Evolutionary conservation across 805 yeast genomes (phyloP).

Genomic region (Nakazawaea populi): DNA sequence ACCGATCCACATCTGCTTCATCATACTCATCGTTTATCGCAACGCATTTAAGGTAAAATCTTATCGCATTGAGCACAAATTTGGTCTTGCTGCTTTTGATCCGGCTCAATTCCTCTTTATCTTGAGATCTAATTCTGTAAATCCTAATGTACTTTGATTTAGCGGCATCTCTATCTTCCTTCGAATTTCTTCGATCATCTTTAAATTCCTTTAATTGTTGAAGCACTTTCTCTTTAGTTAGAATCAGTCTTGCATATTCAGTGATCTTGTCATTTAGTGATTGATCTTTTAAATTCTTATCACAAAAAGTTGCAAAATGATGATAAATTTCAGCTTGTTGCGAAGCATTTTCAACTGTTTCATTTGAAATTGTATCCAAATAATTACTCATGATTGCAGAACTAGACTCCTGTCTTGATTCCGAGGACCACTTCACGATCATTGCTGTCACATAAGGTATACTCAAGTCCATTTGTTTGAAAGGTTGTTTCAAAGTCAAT

Average conservation of each 20-base stretch:
- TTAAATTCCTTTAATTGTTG: slow-evolving; percentile 40
- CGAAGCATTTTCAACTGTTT: slow-evolving; percentile 15
- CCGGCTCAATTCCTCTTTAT: slow-evolving; percentile 36
- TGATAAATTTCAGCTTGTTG: slow-evolving; percentile 44
- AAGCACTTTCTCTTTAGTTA: slow-evolving; percentile 39
- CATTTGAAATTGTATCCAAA: slow-evolving; percentile 39
- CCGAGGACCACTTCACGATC: slow-evolving; percentile 65
- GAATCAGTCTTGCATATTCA: slow-evolving; percentile 33
- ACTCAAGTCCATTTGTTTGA: slow-evolving; percentile 18
- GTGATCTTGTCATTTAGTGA: slow-evolving; percentile 37
- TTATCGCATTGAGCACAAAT: slow-evolving; percentile 49
- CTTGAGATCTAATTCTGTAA: slow-evolving; percentile 40
- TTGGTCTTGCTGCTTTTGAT: slow-evolving; percentile 31
- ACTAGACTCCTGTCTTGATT: slow-evolving; percentile 64
- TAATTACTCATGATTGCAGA: slow-evolving; percentile 50
- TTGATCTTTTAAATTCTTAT: slow-evolving; percentile 47
- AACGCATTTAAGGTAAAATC: slow-evolving; percentile 54
- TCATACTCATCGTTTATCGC: slow-evolving; percentile 34
- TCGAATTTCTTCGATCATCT: slow-evolving; percentile 31
- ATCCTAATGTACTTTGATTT: slow-evolving; percentile 29
- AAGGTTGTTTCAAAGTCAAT: slow-evolving; percentile 9
- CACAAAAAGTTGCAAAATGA: slow-evolving; percentile 69
- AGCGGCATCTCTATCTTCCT: slow-evolving; percentile 46
- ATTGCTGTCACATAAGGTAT: slow-evolving; percentile 27
- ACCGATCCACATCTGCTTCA: slow-evolving; percentile 62